Evolutionary conservation across 257 asterid species (phyloP).

Genomic region (Buddleja alternifolia): DNA sequence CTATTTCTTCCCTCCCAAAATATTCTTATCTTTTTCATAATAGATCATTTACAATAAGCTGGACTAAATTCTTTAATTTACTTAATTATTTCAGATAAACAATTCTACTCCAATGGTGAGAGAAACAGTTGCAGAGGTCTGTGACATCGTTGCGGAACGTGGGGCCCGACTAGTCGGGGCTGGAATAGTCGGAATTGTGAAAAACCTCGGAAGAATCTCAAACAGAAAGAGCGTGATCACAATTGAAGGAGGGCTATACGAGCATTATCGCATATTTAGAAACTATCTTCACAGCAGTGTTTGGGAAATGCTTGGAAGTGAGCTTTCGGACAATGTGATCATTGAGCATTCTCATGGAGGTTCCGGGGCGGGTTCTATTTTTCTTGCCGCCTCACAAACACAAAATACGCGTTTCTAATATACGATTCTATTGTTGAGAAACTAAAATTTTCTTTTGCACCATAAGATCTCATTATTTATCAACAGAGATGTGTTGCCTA

Average conservation of each 20-base stretch:
- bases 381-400: conserved; percentile 69
- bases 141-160: conserved; percentile 79
- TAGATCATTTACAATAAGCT: too few relatives aligned
- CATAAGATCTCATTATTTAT: too few relatives aligned
- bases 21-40: too few relatives aligned
- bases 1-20: neutral
- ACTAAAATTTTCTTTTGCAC: too few relatives aligned
- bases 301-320: conserved; percentile 83
- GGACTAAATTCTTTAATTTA: too few relatives aligned
- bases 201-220: conserved; percentile 59
- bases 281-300: conserved; percentile 80
- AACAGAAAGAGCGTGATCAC: conserved; percentile 60
- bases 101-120: conserved; percentile 55
- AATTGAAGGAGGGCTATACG: conserved; percentile 73
- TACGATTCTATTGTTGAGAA: too few relatives aligned
- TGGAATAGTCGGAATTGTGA: conserved; percentile 69
- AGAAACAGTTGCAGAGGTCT: conserved; percentile 66
- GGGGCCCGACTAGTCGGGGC: conserved; percentile 89
- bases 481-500: too few relatives aligned
- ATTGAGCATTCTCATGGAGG: conserved; percentile 81
- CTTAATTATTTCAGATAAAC: conserved; percentile 44
- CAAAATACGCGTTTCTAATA: conserved; percentile 35
- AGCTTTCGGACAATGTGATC: conserved; percentile 61
- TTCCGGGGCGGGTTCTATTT: conserved; percentile 75
- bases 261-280: conserved; percentile 68